Evolutionary conservation across 2,329 filamentous ascomycete species (phyloP), one percentile per base, ranked within the genome.

Genomic region (Beauveria scarabaeidicola): DNA sequence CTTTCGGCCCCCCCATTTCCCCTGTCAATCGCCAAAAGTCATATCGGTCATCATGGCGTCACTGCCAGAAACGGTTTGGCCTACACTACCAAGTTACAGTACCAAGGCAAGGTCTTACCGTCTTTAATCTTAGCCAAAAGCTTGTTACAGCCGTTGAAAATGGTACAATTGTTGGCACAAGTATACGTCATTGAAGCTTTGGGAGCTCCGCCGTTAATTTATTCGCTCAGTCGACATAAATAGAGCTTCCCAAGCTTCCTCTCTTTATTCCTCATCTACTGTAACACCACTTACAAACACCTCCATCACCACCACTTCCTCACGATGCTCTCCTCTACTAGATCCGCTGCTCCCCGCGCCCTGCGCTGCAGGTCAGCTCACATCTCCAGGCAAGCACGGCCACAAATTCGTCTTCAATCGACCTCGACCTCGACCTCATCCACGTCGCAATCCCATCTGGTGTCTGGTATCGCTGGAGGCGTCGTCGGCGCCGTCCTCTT

Each of bases 381-480:
- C 3, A n/a, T 41, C 21, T 51, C 32, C 17, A 50, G 55, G 43
- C 55, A 32, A 23, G 13, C 21, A n/a, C 55, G 32, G 7, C 36
- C 36, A 51, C 55, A 58, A 1, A 15, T 40, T 17, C 77, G 77
- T 43, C 74, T 74, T 67, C 77, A 79, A 63, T 78, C 77, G 1
- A 73, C 75, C 15, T 29, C 55, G 5, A 6, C 47, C 8, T 64
- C 71, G 8, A 61, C 71, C 5, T 65, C 70, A 13, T 62, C 67
- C 40, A 62, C 57, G 32, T 61, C 64, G 8, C 63, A 63, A 50
- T 72, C 73, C 2, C 70, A 76, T 58, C 64, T 78, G 50, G 71
- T 67, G 2, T 69, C 74, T 2, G 78, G 77, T 54, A 61, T 77
- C 1, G 73, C 73, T 3, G 78, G 78, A 41, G 78, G 78, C 48